These are phyloP conservation scores for Pezicula radicicola DNA, from an alignment of 2,329 filamentous ascomycete genomes.

Conservation along the genomic window DNA sequence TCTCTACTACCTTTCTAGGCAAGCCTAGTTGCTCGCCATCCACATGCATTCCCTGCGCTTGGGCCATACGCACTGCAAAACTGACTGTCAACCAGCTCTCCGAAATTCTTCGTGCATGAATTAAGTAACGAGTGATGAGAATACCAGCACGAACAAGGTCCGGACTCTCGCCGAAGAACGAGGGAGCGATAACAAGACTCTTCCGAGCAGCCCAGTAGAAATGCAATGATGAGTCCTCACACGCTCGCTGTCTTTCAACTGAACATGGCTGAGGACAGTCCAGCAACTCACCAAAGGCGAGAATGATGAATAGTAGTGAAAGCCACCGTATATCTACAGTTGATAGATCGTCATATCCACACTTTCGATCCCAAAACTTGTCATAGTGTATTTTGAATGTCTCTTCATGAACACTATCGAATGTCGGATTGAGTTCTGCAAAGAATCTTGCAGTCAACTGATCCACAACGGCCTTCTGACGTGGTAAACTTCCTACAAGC, in stretches of 20 bases:
- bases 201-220: conserved; percentile 38
- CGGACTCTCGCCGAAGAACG: conserved; percentile 37
- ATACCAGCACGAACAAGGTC: conserved; percentile 38
- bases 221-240: conserved; percentile 35
- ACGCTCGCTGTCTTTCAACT: conserved; percentile 31
- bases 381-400: conserved; percentile 34
- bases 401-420: conserved; percentile 32
- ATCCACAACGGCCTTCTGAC: conserved; percentile 34
- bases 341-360: conserved; percentile 36
- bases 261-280: conserved; percentile 30
- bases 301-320: conserved; percentile 37
- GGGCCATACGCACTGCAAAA: conserved; percentile 40
- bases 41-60: conserved; percentile 40
- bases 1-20: conserved; percentile 33
- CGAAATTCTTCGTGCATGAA: conserved; percentile 34
- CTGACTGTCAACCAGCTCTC: conserved; percentile 39
- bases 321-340: conserved; percentile 38
- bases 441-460: conserved; percentile 32
- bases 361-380: conserved; percentile 35
- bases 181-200: conserved; percentile 38
- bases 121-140: conserved; percentile 36
- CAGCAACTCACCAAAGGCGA: conserved; percentile 35
- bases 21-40: conserved; percentile 37
- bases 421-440: conserved; percentile 32
- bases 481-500: conserved; percentile 34